Evolutionary conservation across 768 basidiomycete species (phyloP).

Genomic region (Fibroporia radiculosa): DNA sequence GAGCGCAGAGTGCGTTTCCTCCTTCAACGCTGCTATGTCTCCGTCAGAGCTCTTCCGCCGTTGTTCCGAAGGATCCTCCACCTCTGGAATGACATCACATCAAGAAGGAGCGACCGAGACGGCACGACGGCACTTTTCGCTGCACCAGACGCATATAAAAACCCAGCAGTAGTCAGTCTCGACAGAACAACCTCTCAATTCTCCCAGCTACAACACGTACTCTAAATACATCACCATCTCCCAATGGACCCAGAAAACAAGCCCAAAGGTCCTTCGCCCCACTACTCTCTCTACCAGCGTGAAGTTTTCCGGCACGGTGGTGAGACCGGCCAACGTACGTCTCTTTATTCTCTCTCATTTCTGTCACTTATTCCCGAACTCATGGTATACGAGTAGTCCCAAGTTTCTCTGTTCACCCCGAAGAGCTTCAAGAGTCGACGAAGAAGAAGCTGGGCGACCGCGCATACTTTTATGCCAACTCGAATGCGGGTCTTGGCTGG

Average conservation of each 20-base stretch:
- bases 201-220: too few species aligned
- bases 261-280: slow-evolving; percentile 38
- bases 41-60: too few species aligned
- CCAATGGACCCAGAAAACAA: slow-evolving; percentile 43
- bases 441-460: slow-evolving; percentile 37
- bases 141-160: too few species aligned
- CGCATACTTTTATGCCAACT: slow-evolving; percentile 44
- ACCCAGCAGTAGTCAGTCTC: too few species aligned
- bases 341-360: background rate
- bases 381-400: slow-evolving; percentile 23
- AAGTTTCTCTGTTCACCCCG: slow-evolving; percentile 35
- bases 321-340: slow-evolving; percentile 27
- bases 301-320: slow-evolving; percentile 38
- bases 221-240: too few species aligned
- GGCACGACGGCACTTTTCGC: too few species aligned
- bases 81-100: too few species aligned
- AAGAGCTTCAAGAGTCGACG: slow-evolving; percentile 32
- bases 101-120: too few species aligned
- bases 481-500: slow-evolving; percentile 45
- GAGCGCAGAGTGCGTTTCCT: too few species aligned
- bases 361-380: background rate
- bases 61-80: too few species aligned
- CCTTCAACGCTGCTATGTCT: too few species aligned
- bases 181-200: too few species aligned
- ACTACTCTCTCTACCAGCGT: slow-evolving; percentile 45